Evolutionary conservation across 192 early-diverging fungal genomes (phyloP).

Genomic region (Backusella tarrabulga): DNA sequence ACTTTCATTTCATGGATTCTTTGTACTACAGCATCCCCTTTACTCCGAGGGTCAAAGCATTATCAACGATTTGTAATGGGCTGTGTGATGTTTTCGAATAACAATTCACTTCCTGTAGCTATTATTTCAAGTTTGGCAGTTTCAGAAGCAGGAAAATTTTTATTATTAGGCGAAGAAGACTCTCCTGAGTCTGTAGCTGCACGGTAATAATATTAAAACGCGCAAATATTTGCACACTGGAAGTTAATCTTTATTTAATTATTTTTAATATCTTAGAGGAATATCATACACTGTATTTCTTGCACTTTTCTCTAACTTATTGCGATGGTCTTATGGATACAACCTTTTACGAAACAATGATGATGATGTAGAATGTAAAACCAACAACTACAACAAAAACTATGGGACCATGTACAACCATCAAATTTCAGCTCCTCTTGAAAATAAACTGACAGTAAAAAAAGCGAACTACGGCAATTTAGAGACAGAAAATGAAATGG

Average conservation of each 20-base stretch:
- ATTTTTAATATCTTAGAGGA: slow-evolving; percentile 42
- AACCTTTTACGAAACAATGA: slow-evolving; percentile 45
- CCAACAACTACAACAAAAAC: not conserved
- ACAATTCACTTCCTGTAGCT: slow-evolving; percentile 74
- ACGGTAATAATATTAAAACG: slow-evolving; percentile 29
- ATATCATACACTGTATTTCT: slow-evolving; percentile 80
- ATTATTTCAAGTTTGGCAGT: slow-evolving; percentile 60
- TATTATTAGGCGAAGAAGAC: slow-evolving; percentile 41
- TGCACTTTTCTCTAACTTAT: slow-evolving; percentile 75
- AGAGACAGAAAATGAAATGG: not conserved
- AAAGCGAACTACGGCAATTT: not conserved
- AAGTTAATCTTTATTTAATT: not conserved
- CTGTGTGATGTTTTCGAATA: slow-evolving; percentile 71
- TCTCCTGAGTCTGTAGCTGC: slow-evolving; percentile 46
- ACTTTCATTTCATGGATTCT: slow-evolving; percentile 33
- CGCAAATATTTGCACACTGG: not conserved
- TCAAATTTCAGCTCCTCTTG: not conserved
- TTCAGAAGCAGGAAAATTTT: slow-evolving; percentile 44
- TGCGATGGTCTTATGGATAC: slow-evolving; percentile 84
- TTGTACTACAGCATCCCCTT: slow-evolving; percentile 32
- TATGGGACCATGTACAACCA: not conserved
- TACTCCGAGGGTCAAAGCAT: slow-evolving; percentile 42
- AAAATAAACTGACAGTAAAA: not conserved
- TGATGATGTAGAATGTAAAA: slow-evolving; percentile 4
- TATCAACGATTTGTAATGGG: slow-evolving; percentile 61